A percentile compares a stretch with the other conserved stretches of the same genome.
phyloP scores from a whole-genome alignment of 1,139 yeast genomes.

The Wickerhamomyces sp. region DNA sequence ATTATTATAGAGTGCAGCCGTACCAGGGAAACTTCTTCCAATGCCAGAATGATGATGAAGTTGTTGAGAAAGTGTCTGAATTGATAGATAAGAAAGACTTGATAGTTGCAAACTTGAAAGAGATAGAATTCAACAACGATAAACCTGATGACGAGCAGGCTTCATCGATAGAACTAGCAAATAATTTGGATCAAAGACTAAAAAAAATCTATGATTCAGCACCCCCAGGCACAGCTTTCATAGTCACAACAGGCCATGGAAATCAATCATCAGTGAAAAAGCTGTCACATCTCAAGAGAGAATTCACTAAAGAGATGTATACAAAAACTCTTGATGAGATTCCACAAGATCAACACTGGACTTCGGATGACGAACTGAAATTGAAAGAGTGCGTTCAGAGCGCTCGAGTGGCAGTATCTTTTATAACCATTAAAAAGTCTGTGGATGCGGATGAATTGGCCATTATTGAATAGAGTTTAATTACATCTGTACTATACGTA shows the following conservation, averaged over 20 bases:
- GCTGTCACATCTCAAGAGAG: conserved; percentile 37
- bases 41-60: conserved; percentile 57
- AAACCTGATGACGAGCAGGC: conserved; percentile 23
- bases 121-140: conserved; percentile 39
- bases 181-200: conserved; percentile 41
- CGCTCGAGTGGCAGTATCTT: conserved; percentile 56
- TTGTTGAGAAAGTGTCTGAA: conserved; percentile 37
- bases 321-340: conserved; percentile 38
- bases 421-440: conserved; percentile 39
- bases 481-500: too few relatives aligned
- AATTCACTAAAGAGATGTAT: conserved; percentile 36
- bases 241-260: conserved; percentile 63
- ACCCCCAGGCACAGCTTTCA: conserved; percentile 56
- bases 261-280: conserved; percentile 49
- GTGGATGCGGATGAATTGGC: not conserved
- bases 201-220: conserved; percentile 43
- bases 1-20: conserved; percentile 28
- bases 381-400: conserved; percentile 37
- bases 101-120: conserved; percentile 52
- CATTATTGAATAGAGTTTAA: too few relatives aligned
- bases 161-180: conserved; percentile 6
- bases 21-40: conserved; percentile 29
- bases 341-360: conserved; percentile 43
- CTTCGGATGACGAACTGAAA: conserved; percentile 39
- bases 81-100: conserved; percentile 43